Evolutionary conservation across 305 asterid genomes (phyloP), one percentile per base, ranked within the genome.

Genomic region (Fraxinus floribunda): DNA sequence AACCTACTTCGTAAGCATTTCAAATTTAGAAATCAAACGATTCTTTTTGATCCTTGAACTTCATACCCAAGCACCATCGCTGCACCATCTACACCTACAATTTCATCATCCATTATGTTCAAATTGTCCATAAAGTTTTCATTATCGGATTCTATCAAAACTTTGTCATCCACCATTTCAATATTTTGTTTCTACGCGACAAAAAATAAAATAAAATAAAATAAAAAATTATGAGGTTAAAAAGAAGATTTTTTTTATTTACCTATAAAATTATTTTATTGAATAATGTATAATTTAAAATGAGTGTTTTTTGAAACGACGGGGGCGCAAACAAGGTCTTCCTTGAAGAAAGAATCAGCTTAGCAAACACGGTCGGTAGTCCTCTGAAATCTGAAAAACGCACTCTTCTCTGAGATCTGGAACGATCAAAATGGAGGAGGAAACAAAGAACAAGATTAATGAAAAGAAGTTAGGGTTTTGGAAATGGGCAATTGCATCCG

Each of bases 401-500:
- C 13, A 7, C 71, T 22, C 71, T 8, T 74, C 18, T 55, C 64
- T 76, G 68, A 84, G 87, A 89, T 89, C 87, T 68, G 89, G 77
- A 78, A 77, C 81, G 15, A 41, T 44, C 71, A 8, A 62, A 62
- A 90, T 88, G 93, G 93, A 77, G 81, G 88, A 84, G 70, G 85
- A n/a, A 64, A 72, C 7, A 55, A 30, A 75, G 79, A 62, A 39
- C 57, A 84, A 75, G 46, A 83, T 78, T 38, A 82, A 72, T 73
- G 70, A 64, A 57, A 87, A 73, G 75, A 79, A 80, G 86, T 77
- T 89, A 74, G 92, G 89, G 84, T 95, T 92, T 83, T 95, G 99
- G 98, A 92, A 86, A 89, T 92, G 97, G 97, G 91, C 94, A 34
- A 30, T 86, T 9, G 89, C 91, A 79, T 92, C 99, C 8, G 55